Evolutionary conservation across 179 eudicot genomes (phyloP).

Genomic region (Actinidia arguta): DNA sequence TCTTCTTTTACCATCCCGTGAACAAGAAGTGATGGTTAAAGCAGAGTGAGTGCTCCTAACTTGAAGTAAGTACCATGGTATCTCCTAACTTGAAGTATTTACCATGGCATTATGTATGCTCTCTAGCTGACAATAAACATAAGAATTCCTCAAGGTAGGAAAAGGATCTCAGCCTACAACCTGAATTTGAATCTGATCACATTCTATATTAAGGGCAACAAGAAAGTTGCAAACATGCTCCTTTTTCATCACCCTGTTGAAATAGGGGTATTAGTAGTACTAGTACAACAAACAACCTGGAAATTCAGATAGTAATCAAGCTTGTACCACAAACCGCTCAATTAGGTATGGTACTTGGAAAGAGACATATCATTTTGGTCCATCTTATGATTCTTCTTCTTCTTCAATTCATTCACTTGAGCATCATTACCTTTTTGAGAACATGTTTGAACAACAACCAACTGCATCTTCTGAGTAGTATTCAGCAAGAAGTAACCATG

Average conservation of each 20-base stretch:
- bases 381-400: background rate
- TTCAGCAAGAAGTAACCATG: background rate
- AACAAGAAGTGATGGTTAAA: too few relatives aligned
- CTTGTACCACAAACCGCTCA: background rate
- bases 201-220: background rate
- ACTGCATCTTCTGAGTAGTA: background rate
- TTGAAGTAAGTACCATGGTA: too few relatives aligned
- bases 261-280: background rate
- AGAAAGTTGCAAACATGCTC: background rate
- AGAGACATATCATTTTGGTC: background rate
- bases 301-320: background rate
- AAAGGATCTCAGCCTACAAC: background rate
- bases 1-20: background rate
- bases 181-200: background rate
- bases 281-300: background rate
- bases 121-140: too few relatives aligned
- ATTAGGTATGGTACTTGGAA: background rate
- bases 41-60: too few relatives aligned
- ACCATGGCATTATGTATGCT: too few relatives aligned
- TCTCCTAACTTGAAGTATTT: too few relatives aligned
- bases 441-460: background rate
- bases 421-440: background rate
- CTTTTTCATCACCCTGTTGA: background rate
- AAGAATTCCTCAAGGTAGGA: background rate
- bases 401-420: background rate